These are phyloP conservation scores for Rhizopogon salebrosus DNA, from an alignment of 768 basidiomycete genomes.

Conservation along the genomic window DNA sequence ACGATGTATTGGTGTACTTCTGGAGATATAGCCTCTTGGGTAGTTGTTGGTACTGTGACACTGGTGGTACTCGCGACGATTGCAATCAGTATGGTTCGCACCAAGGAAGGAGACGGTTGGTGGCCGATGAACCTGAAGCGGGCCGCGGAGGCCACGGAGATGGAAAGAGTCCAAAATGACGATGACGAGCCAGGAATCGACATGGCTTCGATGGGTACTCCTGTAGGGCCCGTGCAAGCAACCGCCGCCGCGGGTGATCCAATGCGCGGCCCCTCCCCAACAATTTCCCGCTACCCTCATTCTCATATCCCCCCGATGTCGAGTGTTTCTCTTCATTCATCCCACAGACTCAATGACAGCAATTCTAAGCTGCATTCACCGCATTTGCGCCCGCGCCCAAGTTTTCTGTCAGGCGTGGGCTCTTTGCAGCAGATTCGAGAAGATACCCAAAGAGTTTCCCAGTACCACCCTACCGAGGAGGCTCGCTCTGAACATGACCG, in stretches of 20 bases:
- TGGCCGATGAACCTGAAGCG: background rate
- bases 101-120: background rate
- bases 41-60: constrained; percentile 25
- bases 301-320: background rate
- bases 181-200: background rate
- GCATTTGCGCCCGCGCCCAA: background rate
- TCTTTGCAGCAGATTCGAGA: background rate
- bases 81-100: background rate
- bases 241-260: background rate
- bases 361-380: background rate
- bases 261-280: background rate
- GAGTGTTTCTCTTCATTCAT: background rate
- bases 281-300: too few relatives aligned
- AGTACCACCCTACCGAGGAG: background rate
- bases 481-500: background rate
- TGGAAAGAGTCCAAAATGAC: background rate
- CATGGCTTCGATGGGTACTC: background rate
- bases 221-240: background rate
- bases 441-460: background rate
- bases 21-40: constrained; percentile 8
- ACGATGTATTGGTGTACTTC: constrained; percentile 11
- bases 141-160: background rate
- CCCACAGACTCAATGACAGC: background rate
- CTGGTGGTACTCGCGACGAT: constrained; percentile 12
- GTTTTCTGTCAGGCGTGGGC: background rate